Conservation (phyloP, 1,284 basidiomycete species). For the Leccinum insolens region DNA sequence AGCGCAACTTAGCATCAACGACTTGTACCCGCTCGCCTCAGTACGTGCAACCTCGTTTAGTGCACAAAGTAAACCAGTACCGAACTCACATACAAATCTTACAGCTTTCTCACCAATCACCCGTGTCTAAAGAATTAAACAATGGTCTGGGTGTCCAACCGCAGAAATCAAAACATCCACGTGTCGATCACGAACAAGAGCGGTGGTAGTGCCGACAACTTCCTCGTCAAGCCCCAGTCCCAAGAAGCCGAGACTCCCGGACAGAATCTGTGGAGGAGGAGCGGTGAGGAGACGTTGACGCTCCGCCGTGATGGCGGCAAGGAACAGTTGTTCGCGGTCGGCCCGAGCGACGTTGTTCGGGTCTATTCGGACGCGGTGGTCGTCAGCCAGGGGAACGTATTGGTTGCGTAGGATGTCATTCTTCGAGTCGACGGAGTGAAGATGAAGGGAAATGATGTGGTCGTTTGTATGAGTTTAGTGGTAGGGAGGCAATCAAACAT, state of each 20-base stretch:
- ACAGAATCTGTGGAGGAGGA: neutral
- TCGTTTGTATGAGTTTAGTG: neutral
- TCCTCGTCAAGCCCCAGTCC: neutral
- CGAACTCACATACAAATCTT: too few relatives aligned
- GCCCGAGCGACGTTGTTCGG: neutral
- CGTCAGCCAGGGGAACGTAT: neutral
- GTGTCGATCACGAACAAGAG: neutral
- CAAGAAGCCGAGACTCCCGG: neutral
- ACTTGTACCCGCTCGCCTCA: too few relatives aligned
- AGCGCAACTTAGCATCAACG: too few relatives aligned
- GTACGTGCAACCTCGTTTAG: too few relatives aligned
- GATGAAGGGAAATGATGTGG: neutral
- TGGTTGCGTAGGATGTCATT: neutral
- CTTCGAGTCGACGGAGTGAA: neutral
- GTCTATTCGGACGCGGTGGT: neutral
- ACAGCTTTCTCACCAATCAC: too few relatives aligned
- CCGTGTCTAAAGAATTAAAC: neutral
- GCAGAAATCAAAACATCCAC: neutral
- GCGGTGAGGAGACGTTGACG: neutral
- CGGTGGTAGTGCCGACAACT: neutral
- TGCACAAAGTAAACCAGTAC: too few relatives aligned
- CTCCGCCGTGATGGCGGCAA: neutral
- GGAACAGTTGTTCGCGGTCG: neutral
- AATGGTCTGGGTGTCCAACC: constrained; percentile 4
- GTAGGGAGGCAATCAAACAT: neutral